These are phyloP conservation scores for Sugiyamaella marilandica DNA, from an alignment of 805 yeast genomes.

Conservation along the genomic window DNA sequence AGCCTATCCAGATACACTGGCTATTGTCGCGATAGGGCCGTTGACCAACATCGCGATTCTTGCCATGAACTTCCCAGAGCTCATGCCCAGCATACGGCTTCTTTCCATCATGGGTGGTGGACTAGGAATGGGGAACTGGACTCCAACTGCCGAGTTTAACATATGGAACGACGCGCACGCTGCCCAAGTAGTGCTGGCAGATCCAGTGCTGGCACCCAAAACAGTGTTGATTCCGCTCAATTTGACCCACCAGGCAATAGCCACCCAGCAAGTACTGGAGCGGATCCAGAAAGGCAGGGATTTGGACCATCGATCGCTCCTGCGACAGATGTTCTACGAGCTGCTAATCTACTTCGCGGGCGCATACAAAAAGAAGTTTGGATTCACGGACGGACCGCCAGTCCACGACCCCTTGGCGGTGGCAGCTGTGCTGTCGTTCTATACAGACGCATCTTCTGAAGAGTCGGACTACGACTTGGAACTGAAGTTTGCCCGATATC, in stretches of 20 bases:
- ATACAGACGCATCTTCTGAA: conserved; percentile 24
- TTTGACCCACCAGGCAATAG: conserved; percentile 62
- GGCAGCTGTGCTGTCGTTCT: conserved; percentile 49
- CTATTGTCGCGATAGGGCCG: conserved; percentile 72
- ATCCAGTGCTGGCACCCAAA: conserved; percentile 44
- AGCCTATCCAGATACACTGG: conserved; percentile 44
- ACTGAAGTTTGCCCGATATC: conserved; percentile 15
- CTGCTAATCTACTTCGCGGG: conserved; percentile 48
- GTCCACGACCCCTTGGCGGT: conserved; percentile 78
- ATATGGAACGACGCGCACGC: conserved; percentile 73
- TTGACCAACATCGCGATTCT: conserved; percentile 65
- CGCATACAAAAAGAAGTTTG: conserved; percentile 40
- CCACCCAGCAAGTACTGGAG: conserved; percentile 40
- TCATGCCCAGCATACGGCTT: conserved; percentile 44
- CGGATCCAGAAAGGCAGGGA: conserved; percentile 36
- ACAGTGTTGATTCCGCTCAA: conserved; percentile 60
- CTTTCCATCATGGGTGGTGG: conserved; percentile 79
- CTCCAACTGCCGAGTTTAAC: conserved; percentile 67
- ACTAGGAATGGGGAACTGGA: conserved; percentile 42
- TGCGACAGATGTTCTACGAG: conserved; percentile 53
- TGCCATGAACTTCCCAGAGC: conserved; percentile 50
- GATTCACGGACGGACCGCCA: conserved; percentile 58
- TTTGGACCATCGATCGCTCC: conserved; percentile 34
- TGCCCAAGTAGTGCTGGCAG: conserved; percentile 52
- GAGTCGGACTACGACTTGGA: conserved; percentile 16